Percentiles rank a stretch among this genome's conserved stretches.
Evolutionary conservation across 179 eudicot species (phyloP).

Genomic region (Heliamphora pulchella): DNA sequence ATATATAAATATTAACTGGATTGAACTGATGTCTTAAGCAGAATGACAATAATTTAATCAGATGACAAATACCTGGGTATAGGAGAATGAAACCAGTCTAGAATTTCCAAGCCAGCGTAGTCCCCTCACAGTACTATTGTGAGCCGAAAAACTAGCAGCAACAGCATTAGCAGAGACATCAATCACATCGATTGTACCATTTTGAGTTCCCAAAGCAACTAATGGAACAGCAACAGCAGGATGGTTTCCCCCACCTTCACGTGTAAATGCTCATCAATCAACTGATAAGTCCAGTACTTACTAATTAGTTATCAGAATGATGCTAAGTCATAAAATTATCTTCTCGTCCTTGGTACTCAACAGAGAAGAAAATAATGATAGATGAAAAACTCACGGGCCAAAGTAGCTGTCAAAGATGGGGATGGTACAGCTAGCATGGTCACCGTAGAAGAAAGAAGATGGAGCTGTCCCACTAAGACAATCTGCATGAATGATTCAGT

Average conservation of each 20-base stretch:
- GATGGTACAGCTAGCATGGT: conserved; percentile 96
- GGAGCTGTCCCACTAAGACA: conserved; percentile 85
- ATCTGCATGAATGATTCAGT: conserved; percentile 45
- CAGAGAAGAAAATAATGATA: conserved; percentile 15
- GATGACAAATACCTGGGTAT: conserved; percentile 49
- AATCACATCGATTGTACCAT: conserved; percentile 74
- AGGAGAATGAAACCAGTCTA: conserved; percentile 86
- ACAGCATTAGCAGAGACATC: conserved; percentile 94
- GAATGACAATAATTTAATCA: conserved; percentile 1
- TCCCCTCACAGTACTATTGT: conserved; percentile 71
- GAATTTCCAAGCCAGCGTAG: conserved; percentile 98
- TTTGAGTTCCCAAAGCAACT: conserved; percentile 94
- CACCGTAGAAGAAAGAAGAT: conserved; percentile 91
- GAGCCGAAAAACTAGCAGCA: conserved; percentile 80
- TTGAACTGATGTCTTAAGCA: background rate
- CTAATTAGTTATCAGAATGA: conserved; percentile 1
- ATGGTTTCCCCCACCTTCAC: conserved; percentile 90
- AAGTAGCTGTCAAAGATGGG: conserved; percentile 93
- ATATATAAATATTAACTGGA: background rate
- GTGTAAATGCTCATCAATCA: conserved; percentile 17
- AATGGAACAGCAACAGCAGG: conserved; percentile 97
- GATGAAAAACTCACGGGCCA: conserved; percentile 73
- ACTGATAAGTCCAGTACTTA: conserved; percentile 10
- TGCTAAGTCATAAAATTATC: conserved; percentile 6
- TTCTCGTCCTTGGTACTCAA: background rate